These are phyloP conservation scores for Quercus dentata DNA, from an alignment of 306 rosid species.

Conservation along the genomic window DNA sequence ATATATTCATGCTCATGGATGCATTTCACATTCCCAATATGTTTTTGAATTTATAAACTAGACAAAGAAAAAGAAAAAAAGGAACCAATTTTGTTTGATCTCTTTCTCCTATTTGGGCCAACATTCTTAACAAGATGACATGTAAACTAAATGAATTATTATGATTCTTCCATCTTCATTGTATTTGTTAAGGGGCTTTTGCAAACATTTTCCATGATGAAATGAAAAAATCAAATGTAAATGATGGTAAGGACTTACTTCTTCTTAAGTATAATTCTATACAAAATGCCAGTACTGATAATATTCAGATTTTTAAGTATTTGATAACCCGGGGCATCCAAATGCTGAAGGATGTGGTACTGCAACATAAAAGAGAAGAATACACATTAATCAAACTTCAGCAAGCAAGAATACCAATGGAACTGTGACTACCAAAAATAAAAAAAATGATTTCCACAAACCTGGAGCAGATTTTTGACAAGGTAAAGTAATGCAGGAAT, in stretches of 20 bases:
- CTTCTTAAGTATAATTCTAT: slow-evolving; percentile 88
- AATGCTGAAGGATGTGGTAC: slow-evolving; percentile 93
- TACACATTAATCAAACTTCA: slow-evolving; percentile 19
- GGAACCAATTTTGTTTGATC: background rate
- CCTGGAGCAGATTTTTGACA: slow-evolving; percentile 77
- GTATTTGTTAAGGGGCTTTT: background rate
- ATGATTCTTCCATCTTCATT: background rate
- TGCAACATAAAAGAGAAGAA: slow-evolving; percentile 39
- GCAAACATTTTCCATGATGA: background rate
- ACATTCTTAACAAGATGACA: background rate
- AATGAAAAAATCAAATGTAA: background rate
- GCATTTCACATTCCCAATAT: background rate
- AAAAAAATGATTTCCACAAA: slow-evolving; percentile 22
- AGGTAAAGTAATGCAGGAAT: slow-evolving; percentile 90
- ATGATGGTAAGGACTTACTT: slow-evolving; percentile 34
- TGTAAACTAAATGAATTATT: background rate
- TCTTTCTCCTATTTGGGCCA: background rate
- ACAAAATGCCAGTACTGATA: slow-evolving; percentile 81
- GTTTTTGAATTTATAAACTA: background rate
- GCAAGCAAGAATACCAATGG: slow-evolving; percentile 8
- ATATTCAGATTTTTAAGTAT: slow-evolving; percentile 86
- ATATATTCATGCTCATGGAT: background rate
- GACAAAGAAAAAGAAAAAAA: background rate
- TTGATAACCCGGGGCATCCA: slow-evolving; percentile 96
- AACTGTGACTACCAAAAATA: background rate